These are phyloP conservation scores for Venturia pyrina DNA, from an alignment of 2,329 filamentous ascomycete species.

Conservation along the genomic window DNA sequence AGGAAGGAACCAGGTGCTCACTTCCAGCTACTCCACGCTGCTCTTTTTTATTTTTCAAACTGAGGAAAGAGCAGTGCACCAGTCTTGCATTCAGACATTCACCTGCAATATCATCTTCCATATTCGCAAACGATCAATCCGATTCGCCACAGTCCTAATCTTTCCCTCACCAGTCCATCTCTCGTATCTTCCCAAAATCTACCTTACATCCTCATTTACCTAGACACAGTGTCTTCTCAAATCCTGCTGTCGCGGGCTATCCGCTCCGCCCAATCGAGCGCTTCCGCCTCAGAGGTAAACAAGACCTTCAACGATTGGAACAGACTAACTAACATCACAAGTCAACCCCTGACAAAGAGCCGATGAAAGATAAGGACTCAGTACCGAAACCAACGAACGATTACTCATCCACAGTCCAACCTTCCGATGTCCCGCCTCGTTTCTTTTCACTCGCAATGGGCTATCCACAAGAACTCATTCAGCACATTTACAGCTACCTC, in stretches of 20 bases:
- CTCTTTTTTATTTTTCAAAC: too few relatives aligned
- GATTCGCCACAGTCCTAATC: neutral
- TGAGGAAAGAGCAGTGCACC: neutral
- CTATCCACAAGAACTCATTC: slow-evolving; percentile 39
- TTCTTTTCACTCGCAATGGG: slow-evolving; percentile 23
- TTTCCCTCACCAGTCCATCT: neutral
- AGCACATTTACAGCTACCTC: slow-evolving; percentile 36
- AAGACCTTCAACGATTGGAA: slow-evolving; percentile 15
- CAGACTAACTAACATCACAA: neutral
- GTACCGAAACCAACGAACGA: neutral
- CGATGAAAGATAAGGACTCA: neutral
- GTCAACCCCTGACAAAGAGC: neutral
- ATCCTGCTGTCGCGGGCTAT: slow-evolving; percentile 37
- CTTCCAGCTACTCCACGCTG: too few relatives aligned
- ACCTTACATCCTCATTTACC: slow-evolving; percentile 20
- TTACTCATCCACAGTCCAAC: neutral
- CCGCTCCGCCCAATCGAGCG: slow-evolving; percentile 6
- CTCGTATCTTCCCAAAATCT: slow-evolving; percentile 2
- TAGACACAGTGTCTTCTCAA: slow-evolving; percentile 35
- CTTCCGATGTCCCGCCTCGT: slow-evolving; percentile 10
- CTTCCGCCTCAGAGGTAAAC: slow-evolving; percentile 4
- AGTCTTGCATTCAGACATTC: too few relatives aligned
- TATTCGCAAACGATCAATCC: neutral
- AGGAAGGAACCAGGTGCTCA: too few relatives aligned
- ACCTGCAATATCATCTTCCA: neutral